Base-by-base conservation (phyloP, 2,329 filamentous ascomycete species). In the Colletotrichum tanaceti region DNA sequence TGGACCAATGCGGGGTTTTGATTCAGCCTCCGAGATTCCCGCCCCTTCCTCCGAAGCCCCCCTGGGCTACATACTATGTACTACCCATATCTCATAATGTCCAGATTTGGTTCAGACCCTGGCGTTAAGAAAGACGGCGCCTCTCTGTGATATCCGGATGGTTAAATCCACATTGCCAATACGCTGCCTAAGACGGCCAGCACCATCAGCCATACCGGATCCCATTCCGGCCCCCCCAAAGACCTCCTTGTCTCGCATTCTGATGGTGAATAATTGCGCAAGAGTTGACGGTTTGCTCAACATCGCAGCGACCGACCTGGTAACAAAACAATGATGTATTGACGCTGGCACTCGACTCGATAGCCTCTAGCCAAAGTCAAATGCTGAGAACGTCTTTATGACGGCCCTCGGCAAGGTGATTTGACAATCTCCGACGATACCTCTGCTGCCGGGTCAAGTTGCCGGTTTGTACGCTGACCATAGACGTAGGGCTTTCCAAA, bases 201-300 rank as follows among this genome's bases (percentile, higher is more conserved):
- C 28, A 18, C 22, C 16, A 20, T 38, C 28, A 61, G 62, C 43
- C 62, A 32, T 39, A 22, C n/a, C 24, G 39, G 18, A 53, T 57
- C 62, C 50, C 50, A 28, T 69, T 69, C 62, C 57, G 38, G 63
- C 24, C 38, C 24, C 38, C 24, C 32, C 4, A 10, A 38, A 22
- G 18, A 18, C 44, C 55, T 52, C 38, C 24, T 47, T 66, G 50
- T 58, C 66, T 69, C 43, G 22, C 55, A 20, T 57, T n/a, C 5
- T 35, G 22, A 66, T 69, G 44, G 50, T n/a, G 63, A 58, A 24
- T 20, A 57, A 60, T 66, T 38, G 50, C 57, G 50, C 50, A 55
- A 69, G 55, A 32, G 24, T 5, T n/a, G 20, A 7, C 9, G 44
- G 6, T 11, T 10, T 47, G 58, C 44, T 52, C 55, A 47, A 55